A percentile compares a stretch with the other conserved stretches of the same genome.
Conservation (phyloP, 2,329 filamentous ascomycete genomes). For the Cercospora citrullina region DNA sequence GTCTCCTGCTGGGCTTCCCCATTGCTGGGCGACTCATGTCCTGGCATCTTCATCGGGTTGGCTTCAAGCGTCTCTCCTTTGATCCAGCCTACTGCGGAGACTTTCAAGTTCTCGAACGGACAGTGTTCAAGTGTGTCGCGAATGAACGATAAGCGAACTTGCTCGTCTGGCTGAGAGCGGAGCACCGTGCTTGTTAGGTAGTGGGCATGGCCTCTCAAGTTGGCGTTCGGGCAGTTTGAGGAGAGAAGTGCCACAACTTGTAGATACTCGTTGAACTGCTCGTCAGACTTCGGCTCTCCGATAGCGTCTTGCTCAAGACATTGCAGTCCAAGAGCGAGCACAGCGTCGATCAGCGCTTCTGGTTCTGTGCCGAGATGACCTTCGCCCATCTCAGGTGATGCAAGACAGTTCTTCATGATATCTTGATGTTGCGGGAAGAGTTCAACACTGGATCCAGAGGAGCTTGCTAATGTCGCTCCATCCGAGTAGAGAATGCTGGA, state of each 20-base stretch:
- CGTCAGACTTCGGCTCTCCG: constrained; percentile 50
- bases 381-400: constrained; percentile 36
- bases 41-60: constrained; percentile 33
- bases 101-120: constrained; percentile 56
- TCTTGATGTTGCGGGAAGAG: constrained; percentile 57
- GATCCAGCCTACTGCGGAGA: constrained; percentile 60
- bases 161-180: constrained; percentile 55
- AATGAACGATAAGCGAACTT: constrained; percentile 56
- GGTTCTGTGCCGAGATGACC: constrained; percentile 49
- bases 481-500: constrained; percentile 52
- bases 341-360: constrained; percentile 55
- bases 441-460: constrained; percentile 37
- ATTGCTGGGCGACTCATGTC: constrained; percentile 15
- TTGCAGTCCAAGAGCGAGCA: constrained; percentile 55
- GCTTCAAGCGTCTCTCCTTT: constrained; percentile 60
- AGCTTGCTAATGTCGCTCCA: constrained; percentile 31
- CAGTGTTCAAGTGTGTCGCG: constrained; percentile 57
- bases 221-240: constrained; percentile 50
- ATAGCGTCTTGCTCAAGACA: constrained; percentile 50
- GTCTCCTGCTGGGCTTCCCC: neutral
- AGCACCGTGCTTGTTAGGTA: constrained; percentile 52
- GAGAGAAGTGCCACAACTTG: constrained; percentile 52
- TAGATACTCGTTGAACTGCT: constrained; percentile 55
- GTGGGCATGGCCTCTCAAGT: constrained; percentile 51
- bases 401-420: constrained; percentile 55